Percentiles rank a stretch among this genome's conserved stretches.
Conservation (phyloP, 106 monocot genomes). For the Amphibolis antarctica region DNA sequence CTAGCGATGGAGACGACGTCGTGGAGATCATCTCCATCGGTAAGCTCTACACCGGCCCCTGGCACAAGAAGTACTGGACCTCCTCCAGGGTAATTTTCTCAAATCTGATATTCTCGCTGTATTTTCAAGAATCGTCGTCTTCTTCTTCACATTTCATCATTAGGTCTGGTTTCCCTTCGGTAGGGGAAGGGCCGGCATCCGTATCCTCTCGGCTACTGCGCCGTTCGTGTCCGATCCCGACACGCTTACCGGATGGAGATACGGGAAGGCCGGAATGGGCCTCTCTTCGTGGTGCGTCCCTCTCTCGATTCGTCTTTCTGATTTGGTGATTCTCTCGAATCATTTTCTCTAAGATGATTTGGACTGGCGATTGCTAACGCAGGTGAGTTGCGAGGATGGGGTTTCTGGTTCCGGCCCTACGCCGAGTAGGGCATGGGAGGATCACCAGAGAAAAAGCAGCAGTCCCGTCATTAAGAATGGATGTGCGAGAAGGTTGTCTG, state of each 20-base stretch:
- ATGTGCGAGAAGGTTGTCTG: conserved; percentile 48
- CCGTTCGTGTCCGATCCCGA: conserved; percentile 42
- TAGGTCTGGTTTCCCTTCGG: conserved; percentile 1
- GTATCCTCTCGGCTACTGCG: conserved; percentile 79
- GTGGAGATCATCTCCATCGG: conserved; percentile 80
- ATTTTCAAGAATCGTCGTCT: not conserved
- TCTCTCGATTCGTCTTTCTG: too few species aligned
- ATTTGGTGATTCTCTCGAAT: too few species aligned
- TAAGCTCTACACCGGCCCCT: conserved; percentile 43
- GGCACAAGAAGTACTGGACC: conserved; percentile 98
- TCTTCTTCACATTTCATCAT: not conserved
- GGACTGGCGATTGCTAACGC: not conserved
- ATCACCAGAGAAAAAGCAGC: conserved; percentile 44
- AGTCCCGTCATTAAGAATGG: conserved; percentile 34
- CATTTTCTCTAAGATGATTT: not conserved
- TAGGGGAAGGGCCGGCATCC: conserved; percentile 90
- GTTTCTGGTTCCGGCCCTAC: conserved; percentile 64
- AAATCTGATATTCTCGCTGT: not conserved
- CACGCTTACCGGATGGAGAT: conserved; percentile 63
- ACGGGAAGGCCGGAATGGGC: conserved; percentile 65
- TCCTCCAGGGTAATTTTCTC: conserved; percentile 50
- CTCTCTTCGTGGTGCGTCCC: conserved; percentile 58
- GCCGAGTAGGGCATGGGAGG: conserved; percentile 76
- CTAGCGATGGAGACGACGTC: conserved; percentile 20
- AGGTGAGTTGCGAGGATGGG: conserved; percentile 34